These are phyloP conservation scores for Apiospora rasikravindrae DNA, from an alignment of 2,329 filamentous ascomycete genomes.

Conservation along the genomic window DNA sequence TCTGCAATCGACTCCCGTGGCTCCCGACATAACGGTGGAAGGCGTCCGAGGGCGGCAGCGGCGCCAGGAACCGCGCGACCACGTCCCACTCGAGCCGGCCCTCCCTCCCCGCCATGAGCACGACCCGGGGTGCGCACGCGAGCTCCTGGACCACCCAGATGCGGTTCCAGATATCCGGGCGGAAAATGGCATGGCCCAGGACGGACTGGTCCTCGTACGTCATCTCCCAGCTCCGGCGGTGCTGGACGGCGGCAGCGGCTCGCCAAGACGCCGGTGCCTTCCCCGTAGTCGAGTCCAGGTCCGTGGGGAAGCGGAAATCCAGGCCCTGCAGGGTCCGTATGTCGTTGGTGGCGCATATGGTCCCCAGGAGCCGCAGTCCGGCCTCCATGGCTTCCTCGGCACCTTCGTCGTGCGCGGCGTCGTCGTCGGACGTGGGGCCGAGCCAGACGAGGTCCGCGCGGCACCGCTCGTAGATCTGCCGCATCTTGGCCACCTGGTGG, in stretches of 20 bases:
- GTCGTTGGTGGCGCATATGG: background rate
- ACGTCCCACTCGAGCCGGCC: background rate
- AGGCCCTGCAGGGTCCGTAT: background rate
- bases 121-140: background rate
- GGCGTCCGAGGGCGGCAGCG: background rate
- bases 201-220: background rate
- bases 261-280: background rate
- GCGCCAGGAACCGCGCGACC: background rate
- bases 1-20: background rate
- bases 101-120: background rate
- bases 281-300: background rate
- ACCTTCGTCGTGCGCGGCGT: background rate
- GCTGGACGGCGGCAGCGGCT: too few species aligned
- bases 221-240: background rate
- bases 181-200: background rate
- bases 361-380: background rate
- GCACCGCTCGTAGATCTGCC: slow-evolving; percentile 26
- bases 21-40: background rate
- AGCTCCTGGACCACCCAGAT: background rate
- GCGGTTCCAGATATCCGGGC: background rate
- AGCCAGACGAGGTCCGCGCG: background rate
- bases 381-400: background rate
- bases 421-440: background rate
- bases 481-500: slow-evolving; percentile 29
- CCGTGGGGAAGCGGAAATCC: background rate